phyloP scores from a whole-genome alignment of 2,329 filamentous ascomycete species.

The Diaporthe sp. region DNA sequence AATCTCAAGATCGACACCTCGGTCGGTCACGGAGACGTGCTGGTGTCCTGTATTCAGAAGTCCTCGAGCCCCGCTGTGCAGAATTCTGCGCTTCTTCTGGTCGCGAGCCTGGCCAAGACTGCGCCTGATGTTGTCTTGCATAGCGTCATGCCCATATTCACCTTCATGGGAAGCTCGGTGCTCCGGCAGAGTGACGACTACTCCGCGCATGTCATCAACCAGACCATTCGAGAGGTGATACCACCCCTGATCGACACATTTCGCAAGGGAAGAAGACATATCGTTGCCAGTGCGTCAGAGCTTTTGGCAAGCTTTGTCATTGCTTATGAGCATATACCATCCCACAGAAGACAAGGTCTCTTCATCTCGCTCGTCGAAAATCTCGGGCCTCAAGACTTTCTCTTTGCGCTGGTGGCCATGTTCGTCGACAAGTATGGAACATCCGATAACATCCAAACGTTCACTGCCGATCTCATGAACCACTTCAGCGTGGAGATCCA shows the following conservation, averaged over 20 bases:
- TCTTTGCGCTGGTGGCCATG: constrained; percentile 90
- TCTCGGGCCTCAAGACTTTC: constrained; percentile 85
- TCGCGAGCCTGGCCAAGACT: constrained; percentile 87
- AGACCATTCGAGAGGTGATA: constrained; percentile 93
- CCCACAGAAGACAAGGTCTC: constrained; percentile 83
- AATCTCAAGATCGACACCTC: constrained; percentile 79
- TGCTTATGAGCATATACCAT: constrained; percentile 95
- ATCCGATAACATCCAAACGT: constrained; percentile 79
- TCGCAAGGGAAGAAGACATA: constrained; percentile 81
- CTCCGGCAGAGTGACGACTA: constrained; percentile 96
- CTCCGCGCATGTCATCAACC: constrained; percentile 94
- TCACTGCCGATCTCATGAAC: constrained; percentile 80
- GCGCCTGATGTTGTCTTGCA: constrained; percentile 93
- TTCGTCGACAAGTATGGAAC: constrained; percentile 89
- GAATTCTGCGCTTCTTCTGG: constrained; percentile 88
- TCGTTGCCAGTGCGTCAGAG: constrained; percentile 86
- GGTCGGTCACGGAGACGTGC: constrained; percentile 86
- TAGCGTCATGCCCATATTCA: constrained; percentile 99
- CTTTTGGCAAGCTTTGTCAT: constrained; percentile 96
- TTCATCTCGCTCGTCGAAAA: constrained; percentile 90
- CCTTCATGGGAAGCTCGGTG: constrained; percentile 94
- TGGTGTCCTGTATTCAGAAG: constrained; percentile 94
- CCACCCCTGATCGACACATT: constrained; percentile 91
- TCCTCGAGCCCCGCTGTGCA: constrained; percentile 94
- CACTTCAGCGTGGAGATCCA: constrained; percentile 82